Evolutionary conservation across 495 filamentous ascomycete genomes (phyloP), one percentile per base, ranked within the genome.

Genomic region (Pseudevernia furfuracea): DNA sequence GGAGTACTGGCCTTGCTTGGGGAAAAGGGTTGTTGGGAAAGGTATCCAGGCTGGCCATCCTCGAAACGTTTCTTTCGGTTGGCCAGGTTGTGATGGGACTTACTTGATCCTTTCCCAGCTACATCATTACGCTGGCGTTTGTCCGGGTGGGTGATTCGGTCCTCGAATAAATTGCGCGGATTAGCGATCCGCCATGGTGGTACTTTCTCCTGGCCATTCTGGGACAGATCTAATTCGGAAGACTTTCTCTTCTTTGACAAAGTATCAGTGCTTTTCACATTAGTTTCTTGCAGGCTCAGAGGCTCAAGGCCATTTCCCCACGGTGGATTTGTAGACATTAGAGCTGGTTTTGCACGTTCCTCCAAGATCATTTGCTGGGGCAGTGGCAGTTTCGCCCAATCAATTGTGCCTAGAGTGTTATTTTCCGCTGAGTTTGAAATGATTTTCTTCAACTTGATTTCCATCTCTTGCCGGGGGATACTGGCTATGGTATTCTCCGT

Each of bases 51-150:
- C 8, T 61, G 61, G 34, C 41, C 38, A 53, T 83, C 82, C 68
- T 92, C 89, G 74, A 94, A 93, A 66, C 94, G 91, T 71, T 87
- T 88, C 75, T 85, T 88, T 62, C 94, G 86, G 79, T 93, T 93
- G 73, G 96, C 92, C 79, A 88, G 79, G 74, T 89, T 86, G 77
- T 87, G 87, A 76, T 91, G 85, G 65, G 83, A 92, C 89, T 96
- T 96, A 94, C 88, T 95, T 80, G 78, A 78, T 76, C 77, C 77
- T 71, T 81, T 79, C 63, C 74, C 70, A 63, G 78, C 77, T 61
- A 71, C 61, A 66, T 79, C 77, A 72, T 79, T 80, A 61, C 78
- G 77, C 63, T 77, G 81, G 62, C 85, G 86, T 73, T 89, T 92
- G 53, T 85, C 82, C 41, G 82, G 74, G 75, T 85, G 85, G 69